Base-by-base conservation (phyloP, 305 asterid species). In the Rubia peregrina region DNA sequence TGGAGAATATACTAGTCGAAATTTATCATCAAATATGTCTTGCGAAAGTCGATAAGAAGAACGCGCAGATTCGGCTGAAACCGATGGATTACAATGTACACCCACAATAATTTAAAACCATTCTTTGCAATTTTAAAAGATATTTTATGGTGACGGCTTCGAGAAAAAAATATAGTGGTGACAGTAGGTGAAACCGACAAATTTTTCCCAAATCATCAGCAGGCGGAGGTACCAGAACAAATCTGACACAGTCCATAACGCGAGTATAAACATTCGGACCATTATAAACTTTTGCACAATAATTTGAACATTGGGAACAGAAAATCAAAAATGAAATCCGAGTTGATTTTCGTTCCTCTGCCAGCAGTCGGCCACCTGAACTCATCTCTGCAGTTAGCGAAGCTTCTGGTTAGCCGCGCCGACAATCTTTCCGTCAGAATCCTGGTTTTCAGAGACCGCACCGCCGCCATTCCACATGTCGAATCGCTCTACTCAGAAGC, bases 261-360 rank as follows among this genome's bases (percentile, higher is more conserved):
- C 38, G 0, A 33, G 38, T 33, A 30, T 30, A 30, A 1, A 30
- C 33, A 1, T 30, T 30, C 33, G 33, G 33, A 30, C 2, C 59
- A 60, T 22, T 12, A 42, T 10, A 10, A 26, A 12, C n/a, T 55
- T 6, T 61, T 30, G 5, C 4, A 14, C 12, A 61, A 9, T 3
- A 1, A 0, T 17, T n/a, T 61, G 11, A 19, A 61, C 6, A 5
- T 61, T 61, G 24, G 46, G 60, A 30, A 9, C 48, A 43, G 48
- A 43, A 43, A 5, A 11, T 6, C 6, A 14, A 68, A 16, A 17
- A 66, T 41, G 53, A 80, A 67, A n/a, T 9, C 42, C 13, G 80
- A 84, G 57, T 56, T 84, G 16, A 57, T 84, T 36, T 76, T 81
- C 71, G 57, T 83, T 42, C 83, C 87, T 30, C 62, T 71, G 8